Evolutionary conservation across 495 filamentous ascomycete species (phyloP).

Genomic region (Penicillium pancosmium): DNA sequence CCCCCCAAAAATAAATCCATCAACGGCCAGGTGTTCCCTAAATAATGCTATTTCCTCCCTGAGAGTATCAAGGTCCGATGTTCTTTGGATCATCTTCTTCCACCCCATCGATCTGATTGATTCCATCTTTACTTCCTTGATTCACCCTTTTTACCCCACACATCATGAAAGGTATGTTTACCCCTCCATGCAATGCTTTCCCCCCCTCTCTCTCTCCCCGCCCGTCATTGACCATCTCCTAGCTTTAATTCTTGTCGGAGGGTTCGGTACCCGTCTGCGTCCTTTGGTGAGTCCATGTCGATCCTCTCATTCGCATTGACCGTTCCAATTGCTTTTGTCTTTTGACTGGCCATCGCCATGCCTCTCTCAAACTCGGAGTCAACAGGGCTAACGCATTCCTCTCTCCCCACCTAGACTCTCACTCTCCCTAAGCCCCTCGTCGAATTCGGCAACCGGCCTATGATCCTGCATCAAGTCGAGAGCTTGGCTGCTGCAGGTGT

Average conservation of each 20-base stretch:
- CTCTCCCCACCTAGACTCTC: constrained; percentile 69
- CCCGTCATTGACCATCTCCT: constrained; percentile 24
- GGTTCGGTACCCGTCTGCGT: constrained; percentile 96
- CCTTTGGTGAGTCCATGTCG: constrained; percentile 76
- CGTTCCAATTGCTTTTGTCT: constrained; percentile 12
- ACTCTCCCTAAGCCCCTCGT: constrained; percentile 97
- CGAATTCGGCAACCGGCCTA: constrained; percentile 97
- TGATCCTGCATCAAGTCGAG: constrained; percentile 99
- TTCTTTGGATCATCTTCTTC: background rate
- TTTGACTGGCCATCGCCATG: constrained; percentile 1
- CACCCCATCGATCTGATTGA: constrained; percentile 12
- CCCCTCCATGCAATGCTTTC: constrained; percentile 2
- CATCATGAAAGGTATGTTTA: constrained; percentile 55
- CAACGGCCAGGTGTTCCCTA: constrained; percentile 41
- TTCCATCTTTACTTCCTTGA: constrained; percentile 14
- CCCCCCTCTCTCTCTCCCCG: constrained; percentile 12
- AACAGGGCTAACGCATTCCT: constrained; percentile 13
- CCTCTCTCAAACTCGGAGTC: background rate
- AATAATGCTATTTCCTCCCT: constrained; percentile 24
- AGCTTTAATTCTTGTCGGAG: constrained; percentile 99
- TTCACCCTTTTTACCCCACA: constrained; percentile 24
- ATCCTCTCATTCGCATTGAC: constrained; percentile 19
- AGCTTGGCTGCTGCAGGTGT: constrained; percentile 93
- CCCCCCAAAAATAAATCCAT: constrained; percentile 38
- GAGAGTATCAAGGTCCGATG: background rate